Percentiles rank a stretch among this genome's conserved stretches.
phyloP scores from a whole-genome alignment of 768 basidiomycete genomes.

The Lactifluus subvellereus region DNA sequence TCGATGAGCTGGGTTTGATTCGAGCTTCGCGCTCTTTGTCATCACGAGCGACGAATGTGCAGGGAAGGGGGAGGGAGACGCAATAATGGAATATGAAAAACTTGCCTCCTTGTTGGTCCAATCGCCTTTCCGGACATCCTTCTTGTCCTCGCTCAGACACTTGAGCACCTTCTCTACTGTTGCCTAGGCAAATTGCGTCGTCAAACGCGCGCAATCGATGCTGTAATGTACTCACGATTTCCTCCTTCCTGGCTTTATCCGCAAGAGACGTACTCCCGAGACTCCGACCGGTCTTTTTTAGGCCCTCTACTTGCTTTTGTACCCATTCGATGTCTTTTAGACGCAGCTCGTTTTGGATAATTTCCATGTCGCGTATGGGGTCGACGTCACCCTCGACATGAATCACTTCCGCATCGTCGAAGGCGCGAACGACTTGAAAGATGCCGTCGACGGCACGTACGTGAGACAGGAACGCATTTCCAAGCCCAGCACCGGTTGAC shows the following conservation, averaged over 20 bases:
- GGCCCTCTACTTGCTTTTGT: conserved; percentile 76
- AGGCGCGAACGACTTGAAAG: conserved; percentile 96
- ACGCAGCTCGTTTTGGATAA: conserved; percentile 89
- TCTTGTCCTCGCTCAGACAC: conserved; percentile 68
- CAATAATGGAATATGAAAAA: conserved; percentile 9
- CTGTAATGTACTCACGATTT: conserved; percentile 57
- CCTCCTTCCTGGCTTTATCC: conserved; percentile 95
- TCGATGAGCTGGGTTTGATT: conserved; percentile 93
- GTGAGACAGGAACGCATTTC: conserved; percentile 95
- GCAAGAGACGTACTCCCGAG: conserved; percentile 75
- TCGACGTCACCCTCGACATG: conserved; percentile 99
- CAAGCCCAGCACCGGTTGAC: conserved; percentile 95
- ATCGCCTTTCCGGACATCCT: conserved; percentile 87
- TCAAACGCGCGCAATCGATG: not conserved
- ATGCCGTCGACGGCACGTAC: conserved; percentile 99
- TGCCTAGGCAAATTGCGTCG: conserved; percentile 41
- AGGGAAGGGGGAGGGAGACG: not conserved
- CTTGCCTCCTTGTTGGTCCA: conserved; percentile 97
- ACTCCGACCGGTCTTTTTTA: conserved; percentile 68
- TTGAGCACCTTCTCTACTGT: conserved; percentile 82
- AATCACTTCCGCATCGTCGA: conserved; percentile 98
- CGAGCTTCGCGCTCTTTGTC: conserved; percentile 81
- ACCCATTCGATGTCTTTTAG: conserved; percentile 99
- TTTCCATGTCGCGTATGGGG: conserved; percentile 94
- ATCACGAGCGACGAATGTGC: conserved; percentile 35